Evolutionary conservation across 805 yeast species (phyloP), one percentile per base, ranked within the genome.

Genomic region (Kazachstania martiniae): DNA sequence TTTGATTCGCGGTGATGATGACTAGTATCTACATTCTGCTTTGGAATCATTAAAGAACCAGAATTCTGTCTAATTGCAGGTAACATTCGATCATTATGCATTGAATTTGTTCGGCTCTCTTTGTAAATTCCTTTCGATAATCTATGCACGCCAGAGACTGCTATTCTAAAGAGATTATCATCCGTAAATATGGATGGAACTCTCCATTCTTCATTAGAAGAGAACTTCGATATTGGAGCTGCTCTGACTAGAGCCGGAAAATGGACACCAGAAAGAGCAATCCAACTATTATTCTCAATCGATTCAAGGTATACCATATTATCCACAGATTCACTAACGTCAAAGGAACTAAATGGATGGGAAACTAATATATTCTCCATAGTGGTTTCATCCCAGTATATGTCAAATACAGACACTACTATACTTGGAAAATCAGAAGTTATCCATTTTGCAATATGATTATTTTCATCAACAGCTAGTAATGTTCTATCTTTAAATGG

Each of bases 401-500:
- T 71, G 52, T 89, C 97, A 59, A 86, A 87, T 1, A 85, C 80
- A 43, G 74, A 73, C 12, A 81, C 78, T 0, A 83, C 77, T 19
- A 81, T 70, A 8, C 77, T 69, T 1, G 93, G 84, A 18, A 83
- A 61, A 36, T 71, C 70, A 23, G 55, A 43, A 2, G 80, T 69
- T 3, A 80, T 72, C 96, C 97, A 87, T 34, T 72, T 68, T 0
- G 87, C 86, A 3, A 76, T 70, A 28, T 78, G 80, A n/a, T 72
- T 60, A 32, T 70, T 66, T 10, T 73, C 61, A 49, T 83, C 82
- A 27, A 83, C 68, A 0, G 93, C 95, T 34, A 87, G 55, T 12
- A 89, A 55, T 0, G 94, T 72, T 35, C 70, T 74, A 51, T 85
- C 94, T 47, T 80, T 83, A 49, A 84, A 75, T 1, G 96, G 94